Evolutionary conservation across 164 flowering plant species (phyloP).

Genomic region (Kingdonia uniflora): DNA sequence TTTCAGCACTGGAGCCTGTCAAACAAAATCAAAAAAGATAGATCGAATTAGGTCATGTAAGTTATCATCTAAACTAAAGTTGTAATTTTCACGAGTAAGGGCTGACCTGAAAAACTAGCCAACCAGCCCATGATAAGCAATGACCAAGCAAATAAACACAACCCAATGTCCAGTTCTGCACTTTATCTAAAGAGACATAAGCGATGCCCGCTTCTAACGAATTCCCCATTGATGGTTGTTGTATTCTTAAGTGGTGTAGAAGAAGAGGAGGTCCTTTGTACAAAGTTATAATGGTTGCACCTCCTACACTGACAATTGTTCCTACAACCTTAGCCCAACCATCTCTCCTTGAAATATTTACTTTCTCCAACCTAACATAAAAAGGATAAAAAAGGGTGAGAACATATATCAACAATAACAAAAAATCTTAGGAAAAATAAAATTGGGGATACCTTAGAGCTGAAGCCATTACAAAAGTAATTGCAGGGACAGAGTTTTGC

Average conservation of each 20-base stretch:
- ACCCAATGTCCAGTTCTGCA: conserved; percentile 61
- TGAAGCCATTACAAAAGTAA: conserved; percentile 68
- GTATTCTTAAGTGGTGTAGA: conserved; percentile 20
- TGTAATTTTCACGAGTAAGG: background rate
- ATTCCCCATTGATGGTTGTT: conserved; percentile 3
- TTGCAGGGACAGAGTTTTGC: conserved; percentile 78
- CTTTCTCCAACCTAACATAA: conserved; percentile 40
- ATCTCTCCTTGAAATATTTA: conserved; percentile 37
- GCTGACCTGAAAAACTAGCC: conserved; percentile 76
- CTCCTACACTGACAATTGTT: conserved; percentile 55
- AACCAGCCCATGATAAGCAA: conserved; percentile 79
- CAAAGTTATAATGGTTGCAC: conserved; percentile 60
- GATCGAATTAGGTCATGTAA: too few species aligned
- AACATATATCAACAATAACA: too few species aligned
- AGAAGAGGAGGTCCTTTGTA: conserved; percentile 65
- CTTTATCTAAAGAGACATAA: conserved; percentile 12
- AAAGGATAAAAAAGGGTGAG: background rate
- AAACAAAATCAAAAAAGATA: background rate
- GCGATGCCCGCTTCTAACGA: conserved; percentile 11
- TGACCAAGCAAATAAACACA: conserved; percentile 58
- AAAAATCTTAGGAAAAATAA: background rate
- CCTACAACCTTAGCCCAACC: conserved; percentile 65
- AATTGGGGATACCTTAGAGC: conserved; percentile 32
- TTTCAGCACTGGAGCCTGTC: conserved; percentile 64
- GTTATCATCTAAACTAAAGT: background rate